These are phyloP conservation scores for Mucor saturninus DNA, from an alignment of 371 early-diverging fungal genomes.

Conservation along the genomic window DNA sequence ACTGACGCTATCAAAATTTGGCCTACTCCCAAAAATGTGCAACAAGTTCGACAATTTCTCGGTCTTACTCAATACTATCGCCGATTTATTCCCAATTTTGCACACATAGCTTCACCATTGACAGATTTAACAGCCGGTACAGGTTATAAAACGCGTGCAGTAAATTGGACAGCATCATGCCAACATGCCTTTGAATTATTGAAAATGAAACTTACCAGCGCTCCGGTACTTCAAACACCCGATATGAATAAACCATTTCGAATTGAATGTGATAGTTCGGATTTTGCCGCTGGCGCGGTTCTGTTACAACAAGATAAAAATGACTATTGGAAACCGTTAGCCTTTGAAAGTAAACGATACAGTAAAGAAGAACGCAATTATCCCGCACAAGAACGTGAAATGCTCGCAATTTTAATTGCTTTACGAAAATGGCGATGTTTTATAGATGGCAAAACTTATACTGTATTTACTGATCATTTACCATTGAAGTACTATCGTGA, in stretches of 20 bases:
- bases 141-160: conserved; percentile 4
- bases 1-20: conserved; percentile 32
- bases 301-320: conserved; percentile 27
- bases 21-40: conserved; percentile 32
- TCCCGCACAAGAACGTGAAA: conserved; percentile 32
- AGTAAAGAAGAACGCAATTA: conserved; percentile 30
- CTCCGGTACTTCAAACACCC: conserved; percentile 27
- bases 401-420: conserved; percentile 34
- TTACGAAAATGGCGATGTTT: conserved; percentile 27
- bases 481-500: too few relatives aligned
- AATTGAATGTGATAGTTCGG: conserved; percentile 42
- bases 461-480: too few relatives aligned
- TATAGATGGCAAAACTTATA: conserved; percentile 9
- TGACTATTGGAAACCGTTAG: neutral
- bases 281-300: conserved; percentile 32
- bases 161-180: conserved; percentile 14
- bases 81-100: conserved; percentile 30
- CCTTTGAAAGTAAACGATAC: conserved; percentile 29
- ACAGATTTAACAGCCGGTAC: conserved; percentile 35
- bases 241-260: conserved; percentile 29
- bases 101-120: conserved; percentile 39
- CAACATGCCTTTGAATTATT: conserved; percentile 21
- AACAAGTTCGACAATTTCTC: conserved; percentile 29
- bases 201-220: conserved; percentile 10
- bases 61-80: conserved; percentile 35